Base-by-base conservation (phyloP, 345 rosid species). In the Populus alba region DNA sequence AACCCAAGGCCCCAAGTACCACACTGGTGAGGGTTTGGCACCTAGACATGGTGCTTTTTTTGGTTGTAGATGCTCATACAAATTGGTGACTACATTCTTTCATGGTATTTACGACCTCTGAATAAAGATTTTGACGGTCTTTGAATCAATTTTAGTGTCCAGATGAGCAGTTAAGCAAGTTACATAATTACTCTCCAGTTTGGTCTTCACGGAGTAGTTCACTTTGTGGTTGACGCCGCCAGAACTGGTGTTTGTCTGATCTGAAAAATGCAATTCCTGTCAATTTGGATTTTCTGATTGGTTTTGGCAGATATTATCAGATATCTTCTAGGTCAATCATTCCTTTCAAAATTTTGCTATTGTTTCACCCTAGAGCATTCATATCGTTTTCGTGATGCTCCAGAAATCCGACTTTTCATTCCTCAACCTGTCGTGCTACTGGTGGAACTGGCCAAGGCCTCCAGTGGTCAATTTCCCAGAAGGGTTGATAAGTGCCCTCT, bases 1-100 rank as follows among this genome's bases (percentile, higher is more conserved):
- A 57, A 31, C 7, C 73, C n/a, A 29, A 51, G 23, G 51, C 18
- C 57, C n/a, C 63, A 47, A 4, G 25, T 15, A 23, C 38, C 1
- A 29, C 68, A 45, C 37, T n/a, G 59, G 66, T 8, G 61, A 77
- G 75, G 70, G 39, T 61, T 59, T 59, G 74, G 62, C 47, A 10
- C 68, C 55, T 70, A 57, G n/a, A 33, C 33, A 45, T 10, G 38
- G 57, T 62, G 59, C 7, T 38, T 4, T 3, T 55, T 55, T 77
- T 71, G 27, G n/a, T 35, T 18, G 13, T 63, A 4, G 6, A 59
- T 59, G 23, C 7, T 67, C 51, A 39, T 16, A 16, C 70, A 33
- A 76, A 31, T 53, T 66, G 27, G 1, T 31, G 66, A 47, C 51
- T 27, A 5, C 55, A 29, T 63, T 37, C n/a, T 39, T 41, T 63